Percentiles rank a stretch among this genome's conserved stretches.
Conservation (phyloP, 345 rosid genomes). For the Sisymbrium altissimum region DNA sequence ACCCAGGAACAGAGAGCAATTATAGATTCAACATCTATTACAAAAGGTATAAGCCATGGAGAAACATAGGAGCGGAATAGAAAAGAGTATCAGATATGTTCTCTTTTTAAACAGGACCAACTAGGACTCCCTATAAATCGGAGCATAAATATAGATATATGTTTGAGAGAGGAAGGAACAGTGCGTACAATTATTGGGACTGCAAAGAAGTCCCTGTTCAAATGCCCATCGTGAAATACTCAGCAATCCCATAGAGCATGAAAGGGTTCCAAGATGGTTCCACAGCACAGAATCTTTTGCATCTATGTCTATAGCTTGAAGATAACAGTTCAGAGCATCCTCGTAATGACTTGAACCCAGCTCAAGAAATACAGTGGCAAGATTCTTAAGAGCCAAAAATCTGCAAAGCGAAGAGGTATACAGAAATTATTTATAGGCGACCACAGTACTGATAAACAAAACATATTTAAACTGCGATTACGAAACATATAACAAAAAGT, state of each 20-base stretch:
- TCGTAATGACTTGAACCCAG: constrained; percentile 81
- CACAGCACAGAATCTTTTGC: constrained; percentile 93
- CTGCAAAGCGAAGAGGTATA: constrained; percentile 45
- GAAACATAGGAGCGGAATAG: not conserved
- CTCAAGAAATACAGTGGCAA: constrained; percentile 84
- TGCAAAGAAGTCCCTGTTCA: constrained; percentile 97
- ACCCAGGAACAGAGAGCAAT: constrained; percentile 2
- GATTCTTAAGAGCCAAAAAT: constrained; percentile 92
- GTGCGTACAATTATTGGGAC: constrained; percentile 90
- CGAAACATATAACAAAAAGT: constrained; percentile 13
- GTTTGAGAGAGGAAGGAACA: not conserved
- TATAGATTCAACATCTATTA: not conserved
- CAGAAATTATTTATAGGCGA: not conserved
- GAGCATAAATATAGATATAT: not conserved
- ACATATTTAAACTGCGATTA: not conserved
- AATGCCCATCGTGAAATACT: constrained; percentile 98
- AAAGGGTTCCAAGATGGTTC: constrained; percentile 95
- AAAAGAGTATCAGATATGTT: not conserved
- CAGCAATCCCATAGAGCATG: constrained; percentile 92
- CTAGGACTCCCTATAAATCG: not conserved
- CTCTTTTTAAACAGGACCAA: not conserved
- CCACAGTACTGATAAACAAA: not conserved
- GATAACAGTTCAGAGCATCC: constrained; percentile 84
- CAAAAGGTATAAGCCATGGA: not conserved
- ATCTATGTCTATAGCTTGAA: constrained; percentile 97